These are phyloP conservation scores for Pyrenophora seminiperda DNA, from an alignment of 2,329 filamentous ascomycete species.

Conservation along the genomic window DNA sequence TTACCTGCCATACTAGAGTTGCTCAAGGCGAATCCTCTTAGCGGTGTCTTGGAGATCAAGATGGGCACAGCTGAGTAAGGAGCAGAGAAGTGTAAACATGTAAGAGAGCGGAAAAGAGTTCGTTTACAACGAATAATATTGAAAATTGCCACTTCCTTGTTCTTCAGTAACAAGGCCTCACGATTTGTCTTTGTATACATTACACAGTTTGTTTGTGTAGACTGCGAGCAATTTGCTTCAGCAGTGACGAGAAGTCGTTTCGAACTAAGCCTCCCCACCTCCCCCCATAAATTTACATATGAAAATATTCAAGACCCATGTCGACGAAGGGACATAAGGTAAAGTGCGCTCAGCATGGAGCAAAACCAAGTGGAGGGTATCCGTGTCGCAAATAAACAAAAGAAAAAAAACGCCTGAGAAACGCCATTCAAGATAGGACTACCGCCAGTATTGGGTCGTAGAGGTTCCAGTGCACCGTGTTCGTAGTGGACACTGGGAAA, in stretches of 20 bases:
- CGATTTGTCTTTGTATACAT: too few relatives aligned
- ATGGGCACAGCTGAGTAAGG: conserved; percentile 33
- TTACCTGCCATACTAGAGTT: conserved; percentile 36
- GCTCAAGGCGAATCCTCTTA: conserved; percentile 30
- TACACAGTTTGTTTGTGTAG: too few relatives aligned
- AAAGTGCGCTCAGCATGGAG: conserved; percentile 1
- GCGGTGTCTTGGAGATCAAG: conserved; percentile 43
- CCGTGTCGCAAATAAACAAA: conserved; percentile 23
- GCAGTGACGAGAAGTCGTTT: background rate
- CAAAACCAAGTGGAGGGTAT: conserved; percentile 42
- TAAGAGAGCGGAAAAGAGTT: background rate
- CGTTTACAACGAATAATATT: too few relatives aligned
- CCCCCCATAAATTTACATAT: background rate
- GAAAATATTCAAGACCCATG: background rate
- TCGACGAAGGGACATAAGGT: background rate
- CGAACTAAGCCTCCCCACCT: background rate
- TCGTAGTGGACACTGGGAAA: background rate
- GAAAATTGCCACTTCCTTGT: background rate
- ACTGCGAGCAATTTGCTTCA: background rate
- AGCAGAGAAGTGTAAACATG: background rate
- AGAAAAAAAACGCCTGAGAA: conserved; percentile 14
- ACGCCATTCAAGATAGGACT: conserved; percentile 23
- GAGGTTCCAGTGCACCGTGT: conserved; percentile 8
- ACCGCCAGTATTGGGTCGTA: background rate
- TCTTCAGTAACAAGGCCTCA: background rate